A percentile compares a stretch with the other conserved stretches of the same genome.
Conservation (phyloP, 202 grass and related monocot genomes). For the Digitaria exilis region DNA sequence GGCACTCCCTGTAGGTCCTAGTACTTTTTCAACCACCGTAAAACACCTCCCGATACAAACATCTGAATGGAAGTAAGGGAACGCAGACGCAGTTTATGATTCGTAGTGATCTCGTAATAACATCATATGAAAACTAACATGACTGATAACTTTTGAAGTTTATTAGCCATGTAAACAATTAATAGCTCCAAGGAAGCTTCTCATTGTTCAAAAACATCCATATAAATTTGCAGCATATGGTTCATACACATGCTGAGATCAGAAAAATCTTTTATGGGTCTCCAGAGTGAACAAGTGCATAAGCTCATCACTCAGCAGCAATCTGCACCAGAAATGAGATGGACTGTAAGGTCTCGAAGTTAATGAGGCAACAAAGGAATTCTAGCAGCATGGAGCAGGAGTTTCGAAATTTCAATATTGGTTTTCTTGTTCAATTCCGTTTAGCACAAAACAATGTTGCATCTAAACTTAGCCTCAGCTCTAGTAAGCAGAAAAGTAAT, state of each 20-base stretch:
- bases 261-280: background rate
- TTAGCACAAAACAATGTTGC: background rate
- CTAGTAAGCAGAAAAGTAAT: background rate
- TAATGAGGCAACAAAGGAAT: background rate
- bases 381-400: background rate
- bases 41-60: background rate
- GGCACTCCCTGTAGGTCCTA: too few relatives aligned
- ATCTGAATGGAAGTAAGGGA: background rate
- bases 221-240: background rate
- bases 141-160: background rate
- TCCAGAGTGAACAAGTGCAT: background rate
- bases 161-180: background rate
- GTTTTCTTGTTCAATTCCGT: background rate
- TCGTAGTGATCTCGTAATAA: background rate
- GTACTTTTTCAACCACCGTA: too few relatives aligned
- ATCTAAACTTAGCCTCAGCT: background rate
- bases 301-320: background rate
- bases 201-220: background rate
- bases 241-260: background rate
- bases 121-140: background rate
- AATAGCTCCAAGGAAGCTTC: background rate
- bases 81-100: too few relatives aligned
- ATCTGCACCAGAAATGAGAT: constrained; percentile 1
- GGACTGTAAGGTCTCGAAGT: background rate
- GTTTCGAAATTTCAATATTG: background rate